Evolutionary conservation across 2,329 filamentous ascomycete genomes (phyloP), one percentile per base, ranked within the genome.

Genomic region (Trichoderma atrobrunneum): DNA sequence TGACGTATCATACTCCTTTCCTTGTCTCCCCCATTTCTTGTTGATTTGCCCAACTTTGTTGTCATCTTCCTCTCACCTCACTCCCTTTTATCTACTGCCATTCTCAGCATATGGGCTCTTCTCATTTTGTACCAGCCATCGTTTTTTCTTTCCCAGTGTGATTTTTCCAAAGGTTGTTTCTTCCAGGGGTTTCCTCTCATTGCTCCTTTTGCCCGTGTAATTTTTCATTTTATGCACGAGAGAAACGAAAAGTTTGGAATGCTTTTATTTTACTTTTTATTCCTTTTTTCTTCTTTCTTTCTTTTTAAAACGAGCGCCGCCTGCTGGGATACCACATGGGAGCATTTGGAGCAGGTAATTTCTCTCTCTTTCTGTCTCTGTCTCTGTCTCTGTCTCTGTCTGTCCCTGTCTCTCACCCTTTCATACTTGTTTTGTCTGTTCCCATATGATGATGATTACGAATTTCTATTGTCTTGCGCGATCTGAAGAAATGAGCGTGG

Each of bases 281-380:
- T 76, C n/a, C n/a, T 39, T 51, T 62, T 14, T 24, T 36, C 21
- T 54, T 26, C 8, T 21, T 43, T 43, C 56, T 51, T 36, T 54
- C 3, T 16, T 77, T 70, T 24, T 60, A 76, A 75, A 74, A 78
- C 70, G 70, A 78, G 77, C 74, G 74, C 74, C 74, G 74, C 73
- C 48, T 74, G 75, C 74, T 71, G 78, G 76, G 78, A 78, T 79
- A 79, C 76, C 78, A 74, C 76, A 74, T 74, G 73, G 71, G 73
- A 76, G 75, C 72, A 78, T 74, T 54, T 28, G 62, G 39, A 68
- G 64, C 70, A 43, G 62, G 57, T 69, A 57, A 51, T 68, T 60
- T 69, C 54, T 68, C 63, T 68, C 63, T 71, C 59, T 68, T 61
- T 63, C 59, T 62, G 39, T 43, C 24, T 51, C 39, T 71, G 1